Evolutionary conservation across 2,329 filamentous ascomycete species (phyloP), one percentile per base, ranked within the genome.

Genomic region (Lasiodiplodia sp.): DNA sequence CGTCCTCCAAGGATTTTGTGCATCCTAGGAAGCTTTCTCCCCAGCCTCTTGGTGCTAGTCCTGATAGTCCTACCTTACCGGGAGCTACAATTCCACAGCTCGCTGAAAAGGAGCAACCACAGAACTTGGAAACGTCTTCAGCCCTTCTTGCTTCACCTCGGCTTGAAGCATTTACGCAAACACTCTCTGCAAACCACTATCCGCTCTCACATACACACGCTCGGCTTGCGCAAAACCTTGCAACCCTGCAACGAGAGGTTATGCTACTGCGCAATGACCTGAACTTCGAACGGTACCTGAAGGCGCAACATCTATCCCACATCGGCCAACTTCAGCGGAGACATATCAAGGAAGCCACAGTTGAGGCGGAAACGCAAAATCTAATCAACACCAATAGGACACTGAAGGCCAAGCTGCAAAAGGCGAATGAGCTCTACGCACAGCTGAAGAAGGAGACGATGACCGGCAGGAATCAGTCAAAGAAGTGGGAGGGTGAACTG

Each of bases 221-320:
- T 8, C 76, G 76, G 51, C 75, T 78, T 7, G 75, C 71, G n/a
- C 76, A 79, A 40, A 80, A 75, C 62, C 77, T 80, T 72, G 76
- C 78, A 7, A 76, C 78, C 85, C 81, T 96, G 3, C 89, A 93
- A 72, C 87, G 91, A 52, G 90, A 94, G 73, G 87, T 93, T n/a
- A 86, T 93, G 66, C 81, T 94, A 2, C 79, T 96, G 12, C 89
- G 91, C 55, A 96, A 94, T 70, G 92, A 96, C 73, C 83, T 96
- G 53, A 92, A 91, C 71, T 96, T 95, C 74, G 93, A 96, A 77
- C 86, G 91, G 31, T 95, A 93, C 78, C 86, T 95, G 74, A 95
- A 94, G 76, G 88, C 93, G 71, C 92, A 96, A 74, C 92, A 95
- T 77, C 87, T 94, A 72, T 87, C 90, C 2, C 92, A 95, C 69